phyloP scores from a whole-genome alignment of 2,329 filamentous ascomycete species.

The Orbilia brochopaga region DNA sequence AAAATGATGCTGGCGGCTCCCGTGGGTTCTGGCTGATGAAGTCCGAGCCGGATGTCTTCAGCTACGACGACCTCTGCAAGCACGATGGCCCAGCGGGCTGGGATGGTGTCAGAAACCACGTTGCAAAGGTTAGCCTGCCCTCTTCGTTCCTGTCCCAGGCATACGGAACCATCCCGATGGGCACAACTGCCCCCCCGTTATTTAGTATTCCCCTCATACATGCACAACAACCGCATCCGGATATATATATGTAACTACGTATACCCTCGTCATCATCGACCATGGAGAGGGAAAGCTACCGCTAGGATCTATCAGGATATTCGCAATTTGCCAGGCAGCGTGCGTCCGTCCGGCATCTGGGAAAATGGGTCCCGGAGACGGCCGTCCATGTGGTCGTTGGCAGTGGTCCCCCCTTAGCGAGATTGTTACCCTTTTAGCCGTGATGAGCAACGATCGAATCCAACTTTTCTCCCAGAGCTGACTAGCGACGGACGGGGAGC shows the following conservation, averaged over 20 bases:
- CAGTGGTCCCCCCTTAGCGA: slow-evolving; percentile 30
- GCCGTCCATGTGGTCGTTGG: slow-evolving; percentile 42
- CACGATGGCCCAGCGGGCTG: slow-evolving; percentile 81
- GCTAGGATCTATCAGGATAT: slow-evolving; percentile 12
- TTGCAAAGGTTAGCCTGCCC: slow-evolving; percentile 32
- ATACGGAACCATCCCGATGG: slow-evolving; percentile 14
- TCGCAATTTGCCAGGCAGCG: slow-evolving; percentile 43
- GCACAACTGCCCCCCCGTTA: slow-evolving; percentile 10
- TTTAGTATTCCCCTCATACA: slow-evolving; percentile 6
- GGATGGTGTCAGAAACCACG: slow-evolving; percentile 70
- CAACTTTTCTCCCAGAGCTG: not conserved
- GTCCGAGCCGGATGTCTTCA: slow-evolving; percentile 82
- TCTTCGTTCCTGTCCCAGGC: slow-evolving; percentile 32
- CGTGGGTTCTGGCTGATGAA: slow-evolving; percentile 77
- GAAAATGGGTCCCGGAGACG: slow-evolving; percentile 33
- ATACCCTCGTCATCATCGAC: not conserved
- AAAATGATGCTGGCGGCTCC: slow-evolving; percentile 24
- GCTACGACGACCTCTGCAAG: slow-evolving; percentile 81
- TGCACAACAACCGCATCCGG: not conserved
- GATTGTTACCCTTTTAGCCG: slow-evolving; percentile 50
- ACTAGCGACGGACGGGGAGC: too few relatives aligned
- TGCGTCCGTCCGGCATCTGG: slow-evolving; percentile 28
- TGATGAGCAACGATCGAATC: slow-evolving; percentile 50
- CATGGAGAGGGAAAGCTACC: too few relatives aligned
- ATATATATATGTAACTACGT: too few relatives aligned